Conservation (phyloP, 371 early-diverging fungal species). For the Saksenaea oblongispora region DNA sequence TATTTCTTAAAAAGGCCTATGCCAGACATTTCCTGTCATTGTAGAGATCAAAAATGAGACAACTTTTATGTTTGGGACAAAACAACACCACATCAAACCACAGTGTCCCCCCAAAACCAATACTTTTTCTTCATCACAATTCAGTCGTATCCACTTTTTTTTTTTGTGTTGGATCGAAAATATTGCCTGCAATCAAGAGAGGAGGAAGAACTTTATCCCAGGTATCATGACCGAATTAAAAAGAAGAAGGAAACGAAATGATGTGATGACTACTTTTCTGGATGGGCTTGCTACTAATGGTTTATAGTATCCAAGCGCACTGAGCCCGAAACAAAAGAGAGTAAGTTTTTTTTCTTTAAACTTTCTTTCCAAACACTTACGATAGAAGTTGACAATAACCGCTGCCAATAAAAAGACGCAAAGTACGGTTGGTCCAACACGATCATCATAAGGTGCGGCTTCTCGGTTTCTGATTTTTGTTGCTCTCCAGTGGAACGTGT, state of each 20-base stretch:
- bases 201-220: background rate
- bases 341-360: background rate
- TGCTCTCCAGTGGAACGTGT: slow-evolving; percentile 85
- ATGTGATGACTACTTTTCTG: slow-evolving; percentile 1
- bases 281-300: background rate
- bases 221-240: slow-evolving; percentile 4
- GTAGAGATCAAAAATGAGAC: too few relatives aligned
- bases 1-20: too few relatives aligned
- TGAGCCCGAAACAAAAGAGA: background rate
- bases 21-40: too few relatives aligned
- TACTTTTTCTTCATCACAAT: background rate
- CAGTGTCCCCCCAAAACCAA: background rate
- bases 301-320: background rate
- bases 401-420: slow-evolving; percentile 63
- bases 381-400: slow-evolving; percentile 82
- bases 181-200: background rate
- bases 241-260: background rate
- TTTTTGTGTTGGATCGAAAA: background rate
- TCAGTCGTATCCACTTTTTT: background rate
- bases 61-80: too few relatives aligned
- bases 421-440: slow-evolving; percentile 55
- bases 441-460: slow-evolving; percentile 60
- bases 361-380: slow-evolving; percentile 55
- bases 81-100: too few relatives aligned
- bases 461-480: slow-evolving; percentile 55